Percentiles rank a stretch among this genome's conserved stretches.
Evolutionary conservation across 2,329 filamentous ascomycete species (phyloP).

Genomic region (Aspergillaceae sp.): DNA sequence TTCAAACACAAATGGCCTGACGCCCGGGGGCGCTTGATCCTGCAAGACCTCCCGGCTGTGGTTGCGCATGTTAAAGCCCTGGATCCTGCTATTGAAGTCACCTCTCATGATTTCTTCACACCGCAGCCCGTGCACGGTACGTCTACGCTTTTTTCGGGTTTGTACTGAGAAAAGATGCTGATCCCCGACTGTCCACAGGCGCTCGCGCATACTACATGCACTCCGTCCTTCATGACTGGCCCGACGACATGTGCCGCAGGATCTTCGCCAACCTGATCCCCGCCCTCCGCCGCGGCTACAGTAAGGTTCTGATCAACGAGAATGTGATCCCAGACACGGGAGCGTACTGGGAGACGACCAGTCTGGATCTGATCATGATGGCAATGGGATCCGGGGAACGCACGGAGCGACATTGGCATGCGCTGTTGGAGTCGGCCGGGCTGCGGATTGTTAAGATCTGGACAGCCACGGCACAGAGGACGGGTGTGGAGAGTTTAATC

Average conservation of each 20-base stretch:
- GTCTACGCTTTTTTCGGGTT: not conserved
- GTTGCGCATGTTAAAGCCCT: constrained; percentile 13
- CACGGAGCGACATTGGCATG: constrained; percentile 32
- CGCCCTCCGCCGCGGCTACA: constrained; percentile 32
- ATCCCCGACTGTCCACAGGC: constrained; percentile 5
- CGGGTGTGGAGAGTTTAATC: constrained; percentile 15
- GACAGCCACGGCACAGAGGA: constrained; percentile 6
- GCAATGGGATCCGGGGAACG: constrained; percentile 29
- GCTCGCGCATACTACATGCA: constrained; percentile 28
- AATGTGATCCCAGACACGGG: constrained; percentile 32
- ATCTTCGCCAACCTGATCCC: constrained; percentile 21
- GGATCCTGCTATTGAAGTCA: constrained; percentile 12
- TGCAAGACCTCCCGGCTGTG: constrained; percentile 42
- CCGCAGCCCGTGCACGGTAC: constrained; percentile 39
- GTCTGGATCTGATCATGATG: constrained; percentile 39
- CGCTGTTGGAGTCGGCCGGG: constrained; percentile 24
- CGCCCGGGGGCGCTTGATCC: constrained; percentile 34
- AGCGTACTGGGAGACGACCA: constrained; percentile 20
- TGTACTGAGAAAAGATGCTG: too few species aligned
- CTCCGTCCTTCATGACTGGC: constrained; percentile 22
- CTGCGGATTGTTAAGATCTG: constrained; percentile 29
- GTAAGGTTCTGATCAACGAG: constrained; percentile 38
- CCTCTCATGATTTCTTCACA: constrained; percentile 40
- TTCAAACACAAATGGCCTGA: constrained; percentile 29
- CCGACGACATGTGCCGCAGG: constrained; percentile 13